Base-by-base conservation (phyloP, 2,329 filamentous ascomycete species). In the Pseudopithomyces chartarum region DNA sequence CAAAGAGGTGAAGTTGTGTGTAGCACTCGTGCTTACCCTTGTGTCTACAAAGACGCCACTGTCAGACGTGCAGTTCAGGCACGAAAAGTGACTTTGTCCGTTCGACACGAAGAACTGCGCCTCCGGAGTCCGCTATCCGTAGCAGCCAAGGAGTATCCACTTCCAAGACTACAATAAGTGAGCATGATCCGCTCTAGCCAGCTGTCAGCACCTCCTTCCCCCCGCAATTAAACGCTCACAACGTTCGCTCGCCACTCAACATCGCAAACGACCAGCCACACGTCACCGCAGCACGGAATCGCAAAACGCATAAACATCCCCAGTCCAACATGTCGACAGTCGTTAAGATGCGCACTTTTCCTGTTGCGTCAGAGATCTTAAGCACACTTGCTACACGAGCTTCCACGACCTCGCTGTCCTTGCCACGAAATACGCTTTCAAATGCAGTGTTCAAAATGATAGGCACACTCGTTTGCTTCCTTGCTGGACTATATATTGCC, bases 121-220 rank as follows among this genome's bases (percentile, higher is more conserved):
- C 47, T 8, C 47, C 47, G 36, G 36, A 50, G 47, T 50, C 47
- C 47, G 47, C 32, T 34, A 29, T 40, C 34, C 36, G 36, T 22
- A 29, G 22, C 36, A 40, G 47, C 36, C 23, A 40, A 39, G 34
- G 32, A n/a, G 36, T 38, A 40, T 50, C 47, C 47, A 50, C 47
- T 50, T 50, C 15, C 47, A 40, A 50, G 47, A 34, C 12, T 50
- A 50, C 36, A 50, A 50, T 34, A 50, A 36, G 47, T 34, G 19
- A 20, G 19, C 32, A 19, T 47, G 29, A 39, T 12, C 33, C 17
- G n/a, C 36, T 17, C 36, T 33, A 32, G 23, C 47, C 47, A 50
- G 34, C 36, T 50, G 47, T 32, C 47, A 12, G 12, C 40, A 20
- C 19, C 13, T 20, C 13, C 13, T n/a, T 6, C 15, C 36, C 36